phyloP scores from a whole-genome alignment of 306 rosid genomes.

The Cajanus cajan region DNA sequence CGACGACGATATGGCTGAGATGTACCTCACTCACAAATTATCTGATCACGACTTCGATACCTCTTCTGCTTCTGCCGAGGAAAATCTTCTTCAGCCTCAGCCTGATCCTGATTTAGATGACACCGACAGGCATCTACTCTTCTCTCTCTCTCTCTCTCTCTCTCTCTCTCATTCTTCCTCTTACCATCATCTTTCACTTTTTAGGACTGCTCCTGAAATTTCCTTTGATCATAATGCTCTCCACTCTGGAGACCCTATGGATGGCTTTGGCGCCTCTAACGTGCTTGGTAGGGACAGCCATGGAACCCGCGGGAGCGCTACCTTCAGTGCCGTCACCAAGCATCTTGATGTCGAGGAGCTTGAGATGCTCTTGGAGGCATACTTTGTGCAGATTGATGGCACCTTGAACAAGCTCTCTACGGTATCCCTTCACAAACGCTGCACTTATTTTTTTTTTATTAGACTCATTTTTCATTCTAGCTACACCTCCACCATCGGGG shows the following conservation, averaged over 20 bases:
- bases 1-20: constrained; percentile 98
- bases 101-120: too few species aligned
- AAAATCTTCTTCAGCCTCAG: too few species aligned
- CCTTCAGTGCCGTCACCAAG: constrained; percentile 64
- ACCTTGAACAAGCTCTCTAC: constrained; percentile 68
- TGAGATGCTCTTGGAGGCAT: constrained; percentile 98
- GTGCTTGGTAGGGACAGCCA: constrained; percentile 54
- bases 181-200: background rate
- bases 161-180: too few species aligned
- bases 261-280: too few species aligned
- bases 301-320: constrained; percentile 68
- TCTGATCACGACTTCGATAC: constrained; percentile 55
- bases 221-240: too few species aligned
- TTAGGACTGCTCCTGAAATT: constrained; percentile 57
- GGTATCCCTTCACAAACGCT: constrained; percentile 13
- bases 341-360: constrained; percentile 92
- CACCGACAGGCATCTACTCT: too few species aligned
- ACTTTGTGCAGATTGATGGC: constrained; percentile 96
- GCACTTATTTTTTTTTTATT: too few species aligned
- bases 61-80: constrained; percentile 70
- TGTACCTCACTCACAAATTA: constrained; percentile 88
- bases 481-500: background rate
- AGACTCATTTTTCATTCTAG: too few species aligned
- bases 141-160: too few species aligned
- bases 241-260: constrained; percentile 34